phyloP scores from a whole-genome alignment of 2,329 filamentous ascomycete species.

The Trichophyton simii region DNA sequence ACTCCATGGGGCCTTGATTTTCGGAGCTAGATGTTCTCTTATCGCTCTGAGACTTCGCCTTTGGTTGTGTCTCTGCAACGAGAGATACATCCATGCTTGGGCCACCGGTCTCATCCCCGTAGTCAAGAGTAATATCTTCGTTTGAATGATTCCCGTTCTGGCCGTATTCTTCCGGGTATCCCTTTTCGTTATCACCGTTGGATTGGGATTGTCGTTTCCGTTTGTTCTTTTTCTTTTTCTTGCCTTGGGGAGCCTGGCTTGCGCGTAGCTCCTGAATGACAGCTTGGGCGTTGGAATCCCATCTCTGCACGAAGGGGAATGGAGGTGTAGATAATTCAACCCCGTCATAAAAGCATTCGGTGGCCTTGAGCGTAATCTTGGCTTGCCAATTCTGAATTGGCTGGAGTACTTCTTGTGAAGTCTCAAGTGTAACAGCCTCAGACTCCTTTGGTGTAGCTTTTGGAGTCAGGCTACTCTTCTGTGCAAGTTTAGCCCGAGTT shows the following conservation, averaged over 20 bases:
- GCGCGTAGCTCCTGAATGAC: constrained; percentile 30
- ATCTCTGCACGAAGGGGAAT: constrained; percentile 80
- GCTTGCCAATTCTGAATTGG: constrained; percentile 57
- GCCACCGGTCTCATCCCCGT: constrained; percentile 4
- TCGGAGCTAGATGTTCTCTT: background rate
- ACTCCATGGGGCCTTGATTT: background rate
- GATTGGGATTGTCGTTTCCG: constrained; percentile 39
- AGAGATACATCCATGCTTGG: background rate
- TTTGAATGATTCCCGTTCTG: background rate
- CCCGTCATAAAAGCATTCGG: constrained; percentile 67
- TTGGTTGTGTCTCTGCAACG: background rate
- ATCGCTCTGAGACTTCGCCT: background rate
- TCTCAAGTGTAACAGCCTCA: constrained; percentile 15
- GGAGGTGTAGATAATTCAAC: constrained; percentile 62
- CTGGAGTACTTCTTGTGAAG: constrained; percentile 27
- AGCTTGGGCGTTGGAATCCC: constrained; percentile 62
- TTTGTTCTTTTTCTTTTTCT: constrained; percentile 43
- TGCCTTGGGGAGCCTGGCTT: constrained; percentile 17
- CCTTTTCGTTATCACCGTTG: constrained; percentile 25
- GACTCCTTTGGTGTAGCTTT: constrained; percentile 19
- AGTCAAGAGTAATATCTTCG: constrained; percentile 7
- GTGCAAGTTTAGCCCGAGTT: constrained; percentile 48
- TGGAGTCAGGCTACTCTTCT: constrained; percentile 33
- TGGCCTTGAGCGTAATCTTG: constrained; percentile 61
- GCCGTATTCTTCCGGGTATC: background rate